phyloP scores from a whole-genome alignment of 1,284 basidiomycete genomes.

The Clitocybe nebularis region DNA sequence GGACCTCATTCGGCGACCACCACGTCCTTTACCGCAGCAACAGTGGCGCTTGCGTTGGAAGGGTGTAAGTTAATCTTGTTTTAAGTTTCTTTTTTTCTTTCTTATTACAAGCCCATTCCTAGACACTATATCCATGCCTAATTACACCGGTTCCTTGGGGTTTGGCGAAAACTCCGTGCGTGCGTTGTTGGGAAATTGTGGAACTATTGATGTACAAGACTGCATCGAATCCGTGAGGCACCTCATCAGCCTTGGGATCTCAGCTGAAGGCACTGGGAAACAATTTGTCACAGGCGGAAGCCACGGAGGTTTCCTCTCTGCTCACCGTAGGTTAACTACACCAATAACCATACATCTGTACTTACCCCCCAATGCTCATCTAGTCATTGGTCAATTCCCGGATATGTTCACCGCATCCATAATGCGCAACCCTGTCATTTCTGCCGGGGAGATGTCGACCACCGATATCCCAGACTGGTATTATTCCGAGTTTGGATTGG shows the following conservation, averaged over 20 bases:
- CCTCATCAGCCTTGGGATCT: slow-evolving; percentile 45
- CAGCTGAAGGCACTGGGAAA: slow-evolving; percentile 42
- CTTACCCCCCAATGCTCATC: slow-evolving; percentile 7
- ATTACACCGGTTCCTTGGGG: slow-evolving; percentile 71
- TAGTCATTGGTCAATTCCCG: slow-evolving; percentile 64
- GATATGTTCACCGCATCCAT: slow-evolving; percentile 58
- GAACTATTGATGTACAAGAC: slow-evolving; percentile 63
- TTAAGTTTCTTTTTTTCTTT: not conserved
- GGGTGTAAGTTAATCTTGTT: slow-evolving; percentile 45
- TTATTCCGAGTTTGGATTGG: slow-evolving; percentile 53
- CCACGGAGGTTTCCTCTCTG: slow-evolving; percentile 69
- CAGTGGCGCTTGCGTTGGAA: slow-evolving; percentile 48
- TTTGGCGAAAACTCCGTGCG: slow-evolving; percentile 42
- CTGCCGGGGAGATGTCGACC: slow-evolving; percentile 47
- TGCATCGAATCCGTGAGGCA: slow-evolving; percentile 53
- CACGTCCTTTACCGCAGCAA: slow-evolving; percentile 43
- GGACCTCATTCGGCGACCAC: slow-evolving; percentile 57
- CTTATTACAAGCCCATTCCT: slow-evolving; percentile 1
- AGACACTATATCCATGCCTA: slow-evolving; percentile 61
- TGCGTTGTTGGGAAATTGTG: slow-evolving; percentile 52
- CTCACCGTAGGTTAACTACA: slow-evolving; percentile 51
- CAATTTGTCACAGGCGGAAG: slow-evolving; percentile 64
- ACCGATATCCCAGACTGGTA: slow-evolving; percentile 77
- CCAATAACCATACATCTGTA: too few relatives aligned
- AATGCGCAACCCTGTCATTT: slow-evolving; percentile 70